phyloP scores from a whole-genome alignment of 108 stramenopile species.

The Cyclotella choctawhatcheeana region DNA sequence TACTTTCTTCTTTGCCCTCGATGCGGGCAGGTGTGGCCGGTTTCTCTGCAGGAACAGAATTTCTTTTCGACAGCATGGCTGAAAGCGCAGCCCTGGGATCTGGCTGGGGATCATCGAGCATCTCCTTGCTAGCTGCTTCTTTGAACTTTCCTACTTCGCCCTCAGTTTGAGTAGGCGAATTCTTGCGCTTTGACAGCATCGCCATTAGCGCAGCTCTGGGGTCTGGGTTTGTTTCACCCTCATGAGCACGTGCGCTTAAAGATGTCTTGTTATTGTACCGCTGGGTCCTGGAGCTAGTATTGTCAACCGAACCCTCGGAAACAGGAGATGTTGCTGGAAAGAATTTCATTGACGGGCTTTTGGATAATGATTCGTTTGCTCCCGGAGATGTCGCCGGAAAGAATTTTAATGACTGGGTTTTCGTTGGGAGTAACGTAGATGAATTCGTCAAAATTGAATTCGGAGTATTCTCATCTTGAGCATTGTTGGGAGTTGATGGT shows the following conservation, averaged over 20 bases:
- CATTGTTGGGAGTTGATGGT: background rate
- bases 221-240: background rate
- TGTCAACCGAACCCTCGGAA: background rate
- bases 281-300: background rate
- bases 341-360: background rate
- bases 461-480: background rate
- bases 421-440: background rate
- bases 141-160: too few relatives aligned
- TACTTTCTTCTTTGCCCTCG: too few relatives aligned
- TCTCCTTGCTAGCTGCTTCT: background rate
- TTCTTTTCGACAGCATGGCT: background rate
- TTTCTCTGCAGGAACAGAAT: background rate
- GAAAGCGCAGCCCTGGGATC: background rate
- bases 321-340: slow-evolving; percentile 20
- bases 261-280: slow-evolving; percentile 11
- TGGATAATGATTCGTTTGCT: background rate
- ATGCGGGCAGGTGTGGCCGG: background rate
- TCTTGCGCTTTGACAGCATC: slow-evolving; percentile 1
- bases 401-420: background rate
- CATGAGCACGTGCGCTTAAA: slow-evolving; percentile 6
- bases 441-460: too few relatives aligned
- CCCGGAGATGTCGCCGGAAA: background rate
- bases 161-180: background rate
- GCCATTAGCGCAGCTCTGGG: slow-evolving; percentile 1
- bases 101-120: background rate